Evolutionary conservation across 2,329 filamentous ascomycete genomes (phyloP), one percentile per base, ranked within the genome.

Genomic region (Apiospora saccharicola): DNA sequence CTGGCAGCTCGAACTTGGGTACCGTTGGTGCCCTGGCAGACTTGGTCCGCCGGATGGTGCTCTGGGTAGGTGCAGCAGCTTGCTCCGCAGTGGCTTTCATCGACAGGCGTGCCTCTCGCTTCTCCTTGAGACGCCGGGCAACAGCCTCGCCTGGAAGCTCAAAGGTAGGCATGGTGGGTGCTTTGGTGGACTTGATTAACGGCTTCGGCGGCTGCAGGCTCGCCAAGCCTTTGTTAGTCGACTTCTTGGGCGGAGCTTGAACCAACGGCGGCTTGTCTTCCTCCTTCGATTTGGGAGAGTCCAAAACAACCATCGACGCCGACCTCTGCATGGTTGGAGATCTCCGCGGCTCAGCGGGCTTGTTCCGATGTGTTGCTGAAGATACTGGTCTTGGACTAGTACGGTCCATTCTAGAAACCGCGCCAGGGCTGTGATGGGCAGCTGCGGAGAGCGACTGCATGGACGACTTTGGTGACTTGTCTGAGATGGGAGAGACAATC

Each of bases 71-170:
- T 68, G 34, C 57, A 24, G 34, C 16, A 24, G 74, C 77, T 76
- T 72, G 77, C 72, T 77, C 79, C 71, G 67, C 79, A 16, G 73
- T 64, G 51, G 73, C 74, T 74, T 81, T 83, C 71, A 81, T 80
- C 68, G 85, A 82, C 47, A 85, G 78, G 41, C 90, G 88, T 26
- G 72, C 72, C 46, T 74, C 72, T 67, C 87, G 86, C 76, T 90
- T 86, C 78, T 90, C 88, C 78, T 86, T 90, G 72, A 91, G 79
- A 19, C 86, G 85, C 19, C 87, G 86, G 53, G 90, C 87, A 13
- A 91, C 85, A 49, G 88, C 88, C 64, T 92, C 90, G 13, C 90
- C 90, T 0, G 90, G 89, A 16, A 92, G 85, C 79, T 91, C 89
- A 78, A 91, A 92, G 0, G 84, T 86, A 1, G 90, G 80, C 12